Base-by-base conservation (phyloP, 2,329 filamentous ascomycete species). In the Plenodomus tracheiphilus region DNA sequence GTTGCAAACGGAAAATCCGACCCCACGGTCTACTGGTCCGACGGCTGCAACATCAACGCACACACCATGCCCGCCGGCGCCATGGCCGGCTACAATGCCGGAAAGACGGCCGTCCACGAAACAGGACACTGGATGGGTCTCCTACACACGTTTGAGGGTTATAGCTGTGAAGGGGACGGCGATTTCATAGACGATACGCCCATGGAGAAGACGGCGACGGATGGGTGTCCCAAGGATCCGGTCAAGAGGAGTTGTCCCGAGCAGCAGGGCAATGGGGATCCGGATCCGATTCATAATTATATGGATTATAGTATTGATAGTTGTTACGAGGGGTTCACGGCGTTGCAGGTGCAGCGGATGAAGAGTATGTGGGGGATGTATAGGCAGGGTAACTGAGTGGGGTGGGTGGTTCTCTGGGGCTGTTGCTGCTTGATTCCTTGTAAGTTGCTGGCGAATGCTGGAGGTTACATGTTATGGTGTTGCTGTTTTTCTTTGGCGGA, bases 251-350 rank as follows among this genome's bases (percentile, higher is more conserved):
- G 73, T 16, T 84, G 81, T 59, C 78, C 78, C 0, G 62, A 56
- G n/a, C 66, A 68, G 19, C 74, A 76, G 0, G n/a, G n/a, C n/a
- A 65, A 56, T 15, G 64, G 59, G 4, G 58, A 47, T 4, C 50
- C 53, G 50, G 82, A 84, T 65, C 71, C 78, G 3, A 78, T 84
- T 46, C 78, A 81, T 51, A 82, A 84, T 60, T 84, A 79, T 58
- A 84, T 85, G 81, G 82, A 85, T 65, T 83, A 84, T 62, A 78
- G 75, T 4, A 77, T 72, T 7, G 81, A 84, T 71, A 75, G 72
- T 17, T 84, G 81, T 53, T 83, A 84, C 64, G 72, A 74, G 54
- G 71, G 65, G 1, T 84, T 84, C 53, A 81, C 80, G 6, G 59
- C 69, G 1, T 69, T 73, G 34, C 81, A 84, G 71, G 68, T 74